Base-by-base conservation (phyloP, 805 yeast genomes). In the Ogataea glucozyma region DNA sequence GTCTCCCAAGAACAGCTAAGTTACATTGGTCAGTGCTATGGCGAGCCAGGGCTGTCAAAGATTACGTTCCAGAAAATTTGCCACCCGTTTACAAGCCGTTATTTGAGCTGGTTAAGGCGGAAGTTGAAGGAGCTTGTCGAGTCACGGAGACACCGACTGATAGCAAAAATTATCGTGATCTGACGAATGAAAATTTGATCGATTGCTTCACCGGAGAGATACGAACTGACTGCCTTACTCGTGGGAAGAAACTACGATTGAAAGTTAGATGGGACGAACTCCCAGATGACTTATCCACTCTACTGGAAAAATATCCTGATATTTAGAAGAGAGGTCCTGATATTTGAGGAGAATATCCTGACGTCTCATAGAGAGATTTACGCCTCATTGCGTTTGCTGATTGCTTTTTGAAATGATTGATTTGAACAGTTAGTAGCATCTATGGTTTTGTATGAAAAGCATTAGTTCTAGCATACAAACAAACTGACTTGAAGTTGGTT, bases 1-100 rank as follows among this genome's bases (percentile, higher is more conserved):
- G 64, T 31, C 61, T 82, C 4, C 85, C 86, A 1, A 45, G 47
- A 1, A 60, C 68, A 44, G 57, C 54, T 16, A 60, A 58, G 11
- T 46, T 81, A 24, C 88, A 83, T 58, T 83, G 88, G 87, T 79
- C 86, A 34, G 71, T 81, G 1, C 69, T 66, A 46, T 81, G 82
- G 78, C 65, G 83, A 48, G 53, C 75, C 41, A 76, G 71, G 45
- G 70, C 62, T 47, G 67, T 74, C 40, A 42, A 56, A 26, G 75
- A 71, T 49, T 77, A 78, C 48, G 43, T 60, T 1, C 83, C 83
- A 0, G 39, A 35, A 1, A 73, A 76, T 48, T 41, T 76, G 23
- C 79, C 80, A 0, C 40, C 37, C 4, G 23, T 49, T 8, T 70
- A 68, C 50, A 57, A 48, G 29, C 33, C 49, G 5, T 42, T 58